Conservation (phyloP, 2,329 filamentous ascomycete genomes). For the Myriosclerotinia curreyana region DNA sequence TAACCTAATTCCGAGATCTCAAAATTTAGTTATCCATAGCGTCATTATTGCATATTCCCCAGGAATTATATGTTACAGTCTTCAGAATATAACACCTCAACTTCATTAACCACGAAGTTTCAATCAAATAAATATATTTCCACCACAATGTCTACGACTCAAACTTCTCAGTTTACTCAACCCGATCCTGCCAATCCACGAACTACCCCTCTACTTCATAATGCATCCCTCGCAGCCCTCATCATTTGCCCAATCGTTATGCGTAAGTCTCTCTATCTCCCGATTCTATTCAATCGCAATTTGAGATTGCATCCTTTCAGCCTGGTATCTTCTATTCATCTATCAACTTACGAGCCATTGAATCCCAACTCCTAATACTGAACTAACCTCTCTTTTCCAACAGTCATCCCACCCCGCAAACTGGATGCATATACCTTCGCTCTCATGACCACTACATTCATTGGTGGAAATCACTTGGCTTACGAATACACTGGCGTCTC, state of each 20-base stretch:
- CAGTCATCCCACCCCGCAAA: conserved; percentile 57
- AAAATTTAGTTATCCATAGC: conserved; percentile 13
- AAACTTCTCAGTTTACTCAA: conserved; percentile 6
- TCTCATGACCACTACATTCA: conserved; percentile 44
- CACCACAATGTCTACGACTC: conserved; percentile 10
- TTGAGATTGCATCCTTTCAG: background rate
- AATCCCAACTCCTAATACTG: background rate
- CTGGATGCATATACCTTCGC: conserved; percentile 58
- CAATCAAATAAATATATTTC: background rate
- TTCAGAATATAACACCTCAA: background rate
- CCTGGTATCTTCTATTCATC: too few species aligned
- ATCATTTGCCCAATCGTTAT: conserved; percentile 54
- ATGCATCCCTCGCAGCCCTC: conserved; percentile 45
- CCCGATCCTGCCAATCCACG: conserved; percentile 12
- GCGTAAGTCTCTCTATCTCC: background rate
- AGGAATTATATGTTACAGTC: background rate
- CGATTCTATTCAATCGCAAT: background rate
- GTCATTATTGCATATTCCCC: background rate
- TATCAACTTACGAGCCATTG: background rate
- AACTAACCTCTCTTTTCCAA: background rate
- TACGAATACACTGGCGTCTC: conserved; percentile 36
- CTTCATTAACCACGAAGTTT: background rate
- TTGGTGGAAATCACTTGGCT: conserved; percentile 36
- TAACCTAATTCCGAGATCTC: conserved; percentile 4
- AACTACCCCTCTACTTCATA: conserved; percentile 27